Percentiles rank a stretch among this genome's conserved stretches.
Conservation (phyloP, 1,284 basidiomycete species). For the Vanrija sp. region DNA sequence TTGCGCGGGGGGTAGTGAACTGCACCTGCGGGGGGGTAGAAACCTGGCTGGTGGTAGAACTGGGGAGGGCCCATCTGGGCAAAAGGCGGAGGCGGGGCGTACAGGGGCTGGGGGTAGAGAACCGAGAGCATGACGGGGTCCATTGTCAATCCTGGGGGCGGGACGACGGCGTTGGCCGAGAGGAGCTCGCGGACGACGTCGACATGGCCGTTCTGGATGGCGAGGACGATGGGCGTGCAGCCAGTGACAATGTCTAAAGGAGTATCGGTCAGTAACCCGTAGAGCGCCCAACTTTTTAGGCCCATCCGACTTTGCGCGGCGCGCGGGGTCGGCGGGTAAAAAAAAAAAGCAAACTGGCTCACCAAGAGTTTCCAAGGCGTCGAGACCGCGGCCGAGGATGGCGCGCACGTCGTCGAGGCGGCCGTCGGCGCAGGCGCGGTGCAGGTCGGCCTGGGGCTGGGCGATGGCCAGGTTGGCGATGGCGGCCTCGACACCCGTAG, state of each 20-base stretch:
- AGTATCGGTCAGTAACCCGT: constrained; percentile 3
- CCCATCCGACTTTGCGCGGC: no score
- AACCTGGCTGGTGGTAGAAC: constrained; percentile 35
- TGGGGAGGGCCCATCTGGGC: constrained; percentile 27
- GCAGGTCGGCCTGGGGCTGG: constrained; percentile 26
- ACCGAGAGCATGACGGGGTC: constrained; percentile 45
- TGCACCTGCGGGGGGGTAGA: constrained; percentile 19
- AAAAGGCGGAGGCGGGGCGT: constrained; percentile 35
- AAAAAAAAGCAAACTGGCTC: constrained; percentile 18
- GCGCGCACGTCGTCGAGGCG: constrained; percentile 39
- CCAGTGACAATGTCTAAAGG: constrained; percentile 40
- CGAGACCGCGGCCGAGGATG: constrained; percentile 33
- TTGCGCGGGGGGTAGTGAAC: constrained; percentile 14
- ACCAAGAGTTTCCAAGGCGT: constrained; percentile 42
- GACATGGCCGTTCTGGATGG: constrained; percentile 43
- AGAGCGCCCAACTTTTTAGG: background rate
- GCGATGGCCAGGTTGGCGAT: constrained; percentile 12
- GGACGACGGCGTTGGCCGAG: constrained; percentile 45
- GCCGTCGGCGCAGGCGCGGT: constrained; percentile 40
- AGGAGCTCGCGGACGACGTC: constrained; percentile 48
- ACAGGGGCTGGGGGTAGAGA: constrained; percentile 43
- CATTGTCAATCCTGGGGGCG: constrained; percentile 44
- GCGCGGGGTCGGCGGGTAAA: background rate
- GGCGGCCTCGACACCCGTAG: constrained; percentile 8
- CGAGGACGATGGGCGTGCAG: constrained; percentile 48